phyloP scores from a whole-genome alignment of 2,329 filamentous ascomycete species.

The Claviceps fusiformis region DNA sequence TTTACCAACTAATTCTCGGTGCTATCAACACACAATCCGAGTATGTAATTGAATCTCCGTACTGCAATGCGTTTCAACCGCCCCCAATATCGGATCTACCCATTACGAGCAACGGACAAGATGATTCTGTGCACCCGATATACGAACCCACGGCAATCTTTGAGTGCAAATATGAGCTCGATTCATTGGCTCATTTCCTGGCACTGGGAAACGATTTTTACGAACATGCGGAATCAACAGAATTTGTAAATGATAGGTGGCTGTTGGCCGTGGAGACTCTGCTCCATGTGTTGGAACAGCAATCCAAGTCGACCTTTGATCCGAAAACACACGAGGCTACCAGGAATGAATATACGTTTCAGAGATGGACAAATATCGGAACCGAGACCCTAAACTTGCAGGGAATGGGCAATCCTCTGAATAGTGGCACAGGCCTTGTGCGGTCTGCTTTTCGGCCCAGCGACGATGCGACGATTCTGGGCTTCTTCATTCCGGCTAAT shows the following conservation, averaged over 20 bases:
- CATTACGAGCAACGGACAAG: slow-evolving; percentile 63
- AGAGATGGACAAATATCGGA: slow-evolving; percentile 62
- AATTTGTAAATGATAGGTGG: slow-evolving; percentile 71
- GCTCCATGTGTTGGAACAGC: slow-evolving; percentile 59
- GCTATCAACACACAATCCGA: slow-evolving; percentile 95
- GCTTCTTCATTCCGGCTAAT: slow-evolving; percentile 90
- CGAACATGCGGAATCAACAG: slow-evolving; percentile 60
- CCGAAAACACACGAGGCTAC: slow-evolving; percentile 47
- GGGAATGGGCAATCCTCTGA: slow-evolving; percentile 85
- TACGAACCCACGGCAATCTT: slow-evolving; percentile 82
- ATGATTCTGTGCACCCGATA: slow-evolving; percentile 69
- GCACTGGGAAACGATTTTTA: slow-evolving; percentile 77
- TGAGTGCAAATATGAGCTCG: slow-evolving; percentile 98
- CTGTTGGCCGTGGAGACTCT: slow-evolving; percentile 62
- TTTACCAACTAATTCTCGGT: slow-evolving; percentile 71
- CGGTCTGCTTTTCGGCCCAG: slow-evolving; percentile 88
- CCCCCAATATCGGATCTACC: slow-evolving; percentile 68
- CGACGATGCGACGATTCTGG: slow-evolving; percentile 87
- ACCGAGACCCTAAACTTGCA: slow-evolving; percentile 79
- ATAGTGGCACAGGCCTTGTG: slow-evolving; percentile 68
- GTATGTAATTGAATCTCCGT: slow-evolving; percentile 86
- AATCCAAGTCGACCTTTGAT: slow-evolving; percentile 72
- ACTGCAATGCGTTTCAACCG: slow-evolving; percentile 97
- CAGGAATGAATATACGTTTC: slow-evolving; percentile 77
- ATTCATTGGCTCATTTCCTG: slow-evolving; percentile 87